Evolutionary conservation across 2,329 filamentous ascomycete genomes (phyloP).

Genomic region (Orbilia blumenaviensis): DNA sequence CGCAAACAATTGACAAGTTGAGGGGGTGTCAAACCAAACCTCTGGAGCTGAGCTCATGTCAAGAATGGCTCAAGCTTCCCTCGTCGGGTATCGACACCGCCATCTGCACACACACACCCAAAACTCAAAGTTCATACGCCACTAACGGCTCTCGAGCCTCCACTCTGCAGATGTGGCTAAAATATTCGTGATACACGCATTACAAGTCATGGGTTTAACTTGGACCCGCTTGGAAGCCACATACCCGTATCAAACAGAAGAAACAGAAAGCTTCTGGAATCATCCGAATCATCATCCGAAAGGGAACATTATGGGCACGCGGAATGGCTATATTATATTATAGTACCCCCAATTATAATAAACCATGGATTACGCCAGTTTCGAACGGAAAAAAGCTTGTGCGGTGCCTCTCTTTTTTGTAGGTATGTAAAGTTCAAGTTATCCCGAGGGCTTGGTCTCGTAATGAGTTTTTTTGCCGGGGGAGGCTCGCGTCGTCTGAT

Average conservation of each 20-base stretch:
- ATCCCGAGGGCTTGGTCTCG: neutral
- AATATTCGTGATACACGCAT: neutral
- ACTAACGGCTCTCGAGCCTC: neutral
- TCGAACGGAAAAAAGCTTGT: slow-evolving; percentile 14
- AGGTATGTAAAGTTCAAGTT: neutral
- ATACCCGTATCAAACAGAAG: neutral
- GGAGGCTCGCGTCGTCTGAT: neutral
- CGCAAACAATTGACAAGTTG: neutral
- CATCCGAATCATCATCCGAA: slow-evolving; percentile 18
- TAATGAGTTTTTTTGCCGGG: slow-evolving; percentile 7
- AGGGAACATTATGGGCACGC: neutral
- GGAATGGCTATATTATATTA: neutral
- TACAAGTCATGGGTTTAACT: too few species aligned
- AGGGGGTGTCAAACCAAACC: neutral
- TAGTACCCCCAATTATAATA: slow-evolving; percentile 1
- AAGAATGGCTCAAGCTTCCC: slow-evolving; percentile 1
- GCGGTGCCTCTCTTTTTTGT: neutral
- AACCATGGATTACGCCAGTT: slow-evolving; percentile 17
- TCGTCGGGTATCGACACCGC: neutral
- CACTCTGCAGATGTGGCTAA: neutral
- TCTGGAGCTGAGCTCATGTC: slow-evolving; percentile 12
- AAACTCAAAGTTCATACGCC: slow-evolving; percentile 7
- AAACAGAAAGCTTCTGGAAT: too few species aligned
- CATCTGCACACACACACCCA: neutral
- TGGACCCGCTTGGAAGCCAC: too few species aligned